Evolutionary conservation across 2,329 filamentous ascomycete genomes (phyloP).

Genomic region (Pseudogymnoascus sp.): DNA sequence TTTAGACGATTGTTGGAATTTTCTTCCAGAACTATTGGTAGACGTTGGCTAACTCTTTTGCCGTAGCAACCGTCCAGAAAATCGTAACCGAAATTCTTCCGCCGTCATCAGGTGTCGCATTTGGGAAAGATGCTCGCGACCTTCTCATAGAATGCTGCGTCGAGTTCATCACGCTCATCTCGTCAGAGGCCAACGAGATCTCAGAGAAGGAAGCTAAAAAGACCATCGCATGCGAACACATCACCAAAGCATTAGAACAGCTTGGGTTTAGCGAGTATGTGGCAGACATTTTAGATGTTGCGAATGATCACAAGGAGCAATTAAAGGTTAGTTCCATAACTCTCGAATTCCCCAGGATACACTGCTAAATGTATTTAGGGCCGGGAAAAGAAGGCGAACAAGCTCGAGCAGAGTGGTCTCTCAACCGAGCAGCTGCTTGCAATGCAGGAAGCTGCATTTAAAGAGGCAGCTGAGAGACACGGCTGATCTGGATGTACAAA

Average conservation of each 20-base stretch:
- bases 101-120: slow-evolving; percentile 66
- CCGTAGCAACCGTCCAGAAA: slow-evolving; percentile 61
- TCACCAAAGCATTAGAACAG: slow-evolving; percentile 87
- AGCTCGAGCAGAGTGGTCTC: slow-evolving; percentile 90
- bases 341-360: slow-evolving; percentile 10
- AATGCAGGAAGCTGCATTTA: slow-evolving; percentile 87
- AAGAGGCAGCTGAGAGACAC: slow-evolving; percentile 48
- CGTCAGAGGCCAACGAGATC: slow-evolving; percentile 98
- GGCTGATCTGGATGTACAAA: slow-evolving; percentile 18
- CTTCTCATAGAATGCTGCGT: slow-evolving; percentile 97
- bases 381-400: slow-evolving; percentile 93
- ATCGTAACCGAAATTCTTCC: slow-evolving; percentile 93
- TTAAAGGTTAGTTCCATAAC: slow-evolving; percentile 60
- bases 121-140: slow-evolving; percentile 91
- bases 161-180: slow-evolving; percentile 96
- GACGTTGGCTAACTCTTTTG: slow-evolving; percentile 13
- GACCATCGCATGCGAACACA: slow-evolving; percentile 96
- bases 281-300: slow-evolving; percentile 75
- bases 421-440: slow-evolving; percentile 82
- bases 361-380: slow-evolving; percentile 45
- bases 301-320: slow-evolving; percentile 84
- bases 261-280: slow-evolving; percentile 92
- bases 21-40: neutral
- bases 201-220: slow-evolving; percentile 99
- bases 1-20: neutral